Evolutionary conservation across 805 yeast genomes (phyloP), one percentile per base, ranked within the genome.

Genomic region (Candida odintsovae): DNA sequence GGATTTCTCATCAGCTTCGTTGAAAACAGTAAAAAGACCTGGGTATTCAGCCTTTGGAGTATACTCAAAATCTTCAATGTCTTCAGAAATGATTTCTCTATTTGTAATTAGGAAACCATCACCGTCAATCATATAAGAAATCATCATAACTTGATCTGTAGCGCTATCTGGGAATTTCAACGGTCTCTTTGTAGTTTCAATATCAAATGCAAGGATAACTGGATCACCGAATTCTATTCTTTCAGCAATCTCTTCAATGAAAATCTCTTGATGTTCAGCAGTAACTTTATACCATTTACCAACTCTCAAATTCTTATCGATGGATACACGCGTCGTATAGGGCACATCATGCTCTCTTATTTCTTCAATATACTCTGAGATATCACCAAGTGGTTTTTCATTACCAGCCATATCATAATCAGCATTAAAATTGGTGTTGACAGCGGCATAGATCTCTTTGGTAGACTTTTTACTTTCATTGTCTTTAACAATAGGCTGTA

Each of bases 61-160:
- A 62, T 94, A 94, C 65, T 94, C 99, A 57, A 94, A 94, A 67
- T 94, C 98, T 43, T 86, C 96, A 47, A 94, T 94, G 64, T 95
- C 98, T 62, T 89, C 87, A 7, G 95, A 82, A 35, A 94, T 90
- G 56, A 94, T 89, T 55, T 90, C 97, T 57, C 99, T 72, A 62
- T 94, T 94, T 10, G 98, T 94, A 50, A 94, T 95, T 36, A 94
- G 70, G 61, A 71, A 94, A 35, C 99, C 99, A 56, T 88, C 95
- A 11, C 98, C 99, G 62, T 94, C 99, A 50, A 94, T 90, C 99
- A 95, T 95, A 63, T 94, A 94, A 3, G 99, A 95, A 43, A 94
- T 94, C 99, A 95, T 95, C 97, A 94, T 94, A 37, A 94, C 78
- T 65, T 88, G 95, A 67, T 94, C 99, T 6, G 86, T 75, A 11